Evolutionary conservation across 164 flowering plant species (phyloP).

Genomic region (Chimonanthus salicifolius): DNA sequence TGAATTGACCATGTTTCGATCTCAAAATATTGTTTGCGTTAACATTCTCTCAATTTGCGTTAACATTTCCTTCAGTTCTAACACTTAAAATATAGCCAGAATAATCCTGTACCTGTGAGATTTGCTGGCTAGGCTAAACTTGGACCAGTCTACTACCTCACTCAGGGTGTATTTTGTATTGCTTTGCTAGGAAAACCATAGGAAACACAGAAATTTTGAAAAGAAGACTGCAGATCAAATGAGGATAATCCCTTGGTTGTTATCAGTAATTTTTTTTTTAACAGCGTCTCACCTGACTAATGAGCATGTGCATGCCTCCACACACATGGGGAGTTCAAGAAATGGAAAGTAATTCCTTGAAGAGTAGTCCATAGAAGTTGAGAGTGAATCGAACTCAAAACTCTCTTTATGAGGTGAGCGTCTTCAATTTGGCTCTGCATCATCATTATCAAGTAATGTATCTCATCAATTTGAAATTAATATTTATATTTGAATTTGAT

Average conservation of each 20-base stretch:
- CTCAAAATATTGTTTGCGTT: not conserved
- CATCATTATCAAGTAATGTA: too few species aligned
- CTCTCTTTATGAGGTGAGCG: too few species aligned
- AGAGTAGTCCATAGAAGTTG: too few species aligned
- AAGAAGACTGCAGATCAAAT: not conserved
- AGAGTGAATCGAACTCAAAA: too few species aligned
- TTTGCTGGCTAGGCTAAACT: too few species aligned
- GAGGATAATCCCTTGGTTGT: not conserved
- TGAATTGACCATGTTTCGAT: too few species aligned
- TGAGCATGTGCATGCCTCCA: not conserved
- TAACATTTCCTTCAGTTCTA: not conserved
- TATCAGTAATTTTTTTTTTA: not conserved
- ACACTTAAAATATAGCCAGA: not conserved
- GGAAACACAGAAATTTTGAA: not conserved
- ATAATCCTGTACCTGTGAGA: too few species aligned
- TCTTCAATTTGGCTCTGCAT: too few species aligned
- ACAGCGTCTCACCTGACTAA: too few species aligned
- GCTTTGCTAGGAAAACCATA: not conserved
- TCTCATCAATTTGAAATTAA: too few species aligned
- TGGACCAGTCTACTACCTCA: not conserved
- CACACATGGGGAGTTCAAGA: not conserved
- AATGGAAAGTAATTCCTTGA: not conserved
- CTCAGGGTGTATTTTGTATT: not conserved
- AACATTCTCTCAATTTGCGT: not conserved
- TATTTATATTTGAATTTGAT: too few species aligned